A percentile compares a stretch with the other conserved stretches of the same genome.
Conservation (phyloP, 768 basidiomycete species). For the Lactifluus subvellereus region DNA sequence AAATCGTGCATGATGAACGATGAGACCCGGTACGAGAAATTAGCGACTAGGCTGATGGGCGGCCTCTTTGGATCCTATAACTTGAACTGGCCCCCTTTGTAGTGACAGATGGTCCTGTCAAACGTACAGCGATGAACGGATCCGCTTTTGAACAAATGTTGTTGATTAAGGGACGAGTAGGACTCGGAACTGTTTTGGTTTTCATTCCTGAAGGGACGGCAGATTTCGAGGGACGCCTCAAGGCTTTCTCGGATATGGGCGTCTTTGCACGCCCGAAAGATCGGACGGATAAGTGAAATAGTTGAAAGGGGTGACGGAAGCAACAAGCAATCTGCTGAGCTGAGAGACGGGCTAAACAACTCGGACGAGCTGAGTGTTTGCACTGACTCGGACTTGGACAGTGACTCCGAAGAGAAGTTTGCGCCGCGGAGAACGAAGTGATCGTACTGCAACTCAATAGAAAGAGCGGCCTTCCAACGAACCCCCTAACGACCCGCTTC, state of each 20-base stretch:
- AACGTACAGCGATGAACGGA: conserved; percentile 5
- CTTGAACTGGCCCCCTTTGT: neutral
- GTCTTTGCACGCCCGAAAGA: neutral
- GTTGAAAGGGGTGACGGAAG: neutral
- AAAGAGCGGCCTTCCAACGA: conserved; percentile 6
- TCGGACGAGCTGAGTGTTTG: neutral
- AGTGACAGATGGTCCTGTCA: conserved; percentile 21
- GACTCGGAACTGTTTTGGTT: conserved; percentile 1
- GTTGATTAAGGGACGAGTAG: conserved; percentile 19
- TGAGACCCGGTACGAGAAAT: neutral
- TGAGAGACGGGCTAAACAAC: neutral
- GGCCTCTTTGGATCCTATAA: neutral
- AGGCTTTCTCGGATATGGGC: neutral
- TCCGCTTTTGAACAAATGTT: neutral
- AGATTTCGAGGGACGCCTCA: conserved; percentile 1
- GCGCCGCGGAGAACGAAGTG: conserved; percentile 21
- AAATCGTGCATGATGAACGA: neutral
- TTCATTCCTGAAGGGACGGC: neutral
- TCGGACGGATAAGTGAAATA: neutral
- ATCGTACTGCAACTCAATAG: neutral
- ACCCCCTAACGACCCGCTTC: neutral
- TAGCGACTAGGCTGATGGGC: neutral
- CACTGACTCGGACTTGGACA: neutral
- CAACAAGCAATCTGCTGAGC: neutral
- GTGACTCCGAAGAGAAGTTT: neutral